Base-by-base conservation (phyloP, 1,284 basidiomycete species). In the Afroboletus lepidellus region DNA sequence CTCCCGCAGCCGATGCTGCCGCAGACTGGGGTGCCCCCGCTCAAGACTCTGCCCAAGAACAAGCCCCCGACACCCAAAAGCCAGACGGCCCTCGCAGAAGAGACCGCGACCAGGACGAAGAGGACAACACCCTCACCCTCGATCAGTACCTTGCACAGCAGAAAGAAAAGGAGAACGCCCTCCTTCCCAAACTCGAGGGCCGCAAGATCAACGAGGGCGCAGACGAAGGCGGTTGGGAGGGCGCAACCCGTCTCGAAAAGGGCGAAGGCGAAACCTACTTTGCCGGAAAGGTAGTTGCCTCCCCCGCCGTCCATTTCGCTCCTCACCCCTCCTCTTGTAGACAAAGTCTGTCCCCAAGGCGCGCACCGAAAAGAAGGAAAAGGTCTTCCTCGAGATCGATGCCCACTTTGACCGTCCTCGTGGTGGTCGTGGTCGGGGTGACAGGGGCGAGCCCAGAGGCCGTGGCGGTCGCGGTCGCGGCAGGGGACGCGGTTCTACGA, bases 81-180 rank as follows among this genome's bases (percentile, higher is more conserved):
- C 56, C 72, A 50, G 74, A 72, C 43, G 54, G 55, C 34, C 55
- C 72, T 53, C 72, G 69, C 55, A 77, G 78, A 63, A 75, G 72
- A 60, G 81, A 82, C 58, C 73, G 73, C 60, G 87, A 81, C 62
- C 52, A 23, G 8, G 94, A 97, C 71, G 92, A 95, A 71, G 92
- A 94, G 72, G 94, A 97, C 76, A 92, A 94, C 74, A 95, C 92
- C 39, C 78, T 93, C 62, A 92, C 90, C 37, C 77, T 90, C 60
- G 91, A 92, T 48, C 84, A 94, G 70, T 94, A 92, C 72, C 76
- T 87, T 55, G 84, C 87, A 57, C 80, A 89, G 72, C 76, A 87
- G 73, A 84, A 80, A 64, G 81, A 84, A 56, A 78, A 77, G 59
- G 78, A 81, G 3, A 57, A 56, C n/a, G 59, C 73, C 23, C 62